These are phyloP conservation scores for Candida piceae DNA, from an alignment of 805 yeast species.

Conservation along the genomic window DNA sequence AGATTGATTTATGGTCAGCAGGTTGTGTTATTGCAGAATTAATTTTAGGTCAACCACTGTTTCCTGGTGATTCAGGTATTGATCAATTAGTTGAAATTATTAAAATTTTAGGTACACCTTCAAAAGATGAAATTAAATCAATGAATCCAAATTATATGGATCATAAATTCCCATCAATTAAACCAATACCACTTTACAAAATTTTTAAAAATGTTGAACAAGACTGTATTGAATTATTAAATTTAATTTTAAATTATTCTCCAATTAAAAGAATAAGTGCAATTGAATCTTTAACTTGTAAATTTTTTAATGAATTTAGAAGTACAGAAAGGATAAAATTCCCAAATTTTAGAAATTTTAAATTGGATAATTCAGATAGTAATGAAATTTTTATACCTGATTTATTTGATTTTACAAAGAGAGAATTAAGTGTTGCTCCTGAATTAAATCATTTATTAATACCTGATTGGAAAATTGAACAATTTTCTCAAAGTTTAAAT, in stretches of 20 bases:
- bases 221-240: constrained; percentile 53
- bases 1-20: constrained; percentile 96
- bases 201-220: constrained; percentile 55
- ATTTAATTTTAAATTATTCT: constrained; percentile 58
- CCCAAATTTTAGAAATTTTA: constrained; percentile 37
- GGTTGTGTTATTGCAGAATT: constrained; percentile 98
- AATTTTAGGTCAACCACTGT: constrained; percentile 90
- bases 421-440: constrained; percentile 46
- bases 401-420: constrained; percentile 45
- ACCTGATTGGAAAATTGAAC: constrained; percentile 34
- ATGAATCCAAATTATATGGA: constrained; percentile 98
- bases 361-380: too few species aligned
- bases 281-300: constrained; percentile 44
- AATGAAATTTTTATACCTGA: constrained; percentile 35
- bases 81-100: constrained; percentile 96
- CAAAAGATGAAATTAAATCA: constrained; percentile 82
- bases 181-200: constrained; percentile 67
- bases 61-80: constrained; percentile 97
- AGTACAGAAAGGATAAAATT: constrained; percentile 18
- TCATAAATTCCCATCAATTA: constrained; percentile 86
- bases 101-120: constrained; percentile 92
- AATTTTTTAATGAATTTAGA: constrained; percentile 53
- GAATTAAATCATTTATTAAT: constrained; percentile 34
- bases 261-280: constrained; percentile 64
- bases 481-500: constrained; percentile 25